Base-by-base conservation (phyloP, 129 eudicot genomes). In the Arctium lappa region DNA sequence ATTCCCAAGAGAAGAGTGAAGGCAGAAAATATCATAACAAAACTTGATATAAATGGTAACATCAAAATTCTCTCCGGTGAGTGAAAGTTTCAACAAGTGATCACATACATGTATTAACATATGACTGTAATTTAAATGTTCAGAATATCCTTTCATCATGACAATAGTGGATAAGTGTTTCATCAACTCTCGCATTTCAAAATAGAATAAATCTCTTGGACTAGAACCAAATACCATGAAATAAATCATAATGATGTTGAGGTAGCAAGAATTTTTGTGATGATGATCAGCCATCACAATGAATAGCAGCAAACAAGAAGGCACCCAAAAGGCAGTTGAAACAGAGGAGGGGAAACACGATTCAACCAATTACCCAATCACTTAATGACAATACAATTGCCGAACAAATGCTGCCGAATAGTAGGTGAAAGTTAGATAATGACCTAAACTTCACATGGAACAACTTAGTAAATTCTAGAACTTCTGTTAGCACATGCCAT, bases 371-470 rank as follows among this genome's bases (percentile, higher is more conserved):
- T 39, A 63, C 74, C 66, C 48, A 65, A 39, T 39, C 86, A 72
- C 30, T 38, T 42, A 15, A 39, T 56, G 27, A 72, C 69, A 74
- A 79, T 2, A 34, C 63, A 31, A 84, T 36, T 75, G 76, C 44
- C 72, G 38, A 68, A 46, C 77, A 83, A 79, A 84, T 74, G 46
- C 76, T 73, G 76, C 87, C 87, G 69, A 84, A 84, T 65, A 84
- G 75, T 84, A 48, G 87, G 84, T 73, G n/a, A 42, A 53, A 84
- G 34, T 79, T 73, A 79, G 80, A 73, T 72, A 73, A 78, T n/a
- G 22, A 44, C 87, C 86, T 73, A 79, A 84, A 79, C 40, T 42
- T 79, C 87, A 84, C 83, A 73, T 84, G 87, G 87, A 79, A 79
- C 80, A 40, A 7, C 56, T 39, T 72, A n/a, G 50, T 72, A 37